Evolutionary conservation across 1,139 yeast species (phyloP).

Genomic region (Diutina catenulata): DNA sequence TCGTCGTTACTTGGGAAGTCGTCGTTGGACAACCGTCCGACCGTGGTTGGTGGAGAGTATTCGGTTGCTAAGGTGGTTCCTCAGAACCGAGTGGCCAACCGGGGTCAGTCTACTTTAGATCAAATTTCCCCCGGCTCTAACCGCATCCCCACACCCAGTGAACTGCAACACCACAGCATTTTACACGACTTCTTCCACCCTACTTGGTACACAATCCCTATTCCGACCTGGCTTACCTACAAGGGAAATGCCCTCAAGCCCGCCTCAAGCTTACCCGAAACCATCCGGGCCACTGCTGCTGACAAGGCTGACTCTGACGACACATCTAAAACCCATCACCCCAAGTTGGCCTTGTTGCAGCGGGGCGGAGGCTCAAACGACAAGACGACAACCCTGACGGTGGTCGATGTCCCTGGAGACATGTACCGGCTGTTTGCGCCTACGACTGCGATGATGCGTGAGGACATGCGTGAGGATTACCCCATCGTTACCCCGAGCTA

Average conservation of each 20-base stretch:
- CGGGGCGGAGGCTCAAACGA: not conserved
- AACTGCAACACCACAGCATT: slow-evolving; percentile 53
- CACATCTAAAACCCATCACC: too few relatives aligned
- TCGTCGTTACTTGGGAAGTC: slow-evolving; percentile 57
- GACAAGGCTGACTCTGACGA: not conserved
- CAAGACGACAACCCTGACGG: not conserved
- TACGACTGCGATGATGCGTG: slow-evolving; percentile 55
- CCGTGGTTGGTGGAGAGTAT: slow-evolving; percentile 48
- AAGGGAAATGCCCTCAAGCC: slow-evolving; percentile 21
- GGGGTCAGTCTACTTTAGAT: not conserved
- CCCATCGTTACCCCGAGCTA: slow-evolving; percentile 53
- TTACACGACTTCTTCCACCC: slow-evolving; percentile 72
- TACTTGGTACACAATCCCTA: slow-evolving; percentile 71
- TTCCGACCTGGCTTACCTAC: slow-evolving; percentile 72
- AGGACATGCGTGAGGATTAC: too few relatives aligned
- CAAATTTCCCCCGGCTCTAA: slow-evolving; percentile 3
- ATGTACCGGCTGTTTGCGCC: slow-evolving; percentile 63
- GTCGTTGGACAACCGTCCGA: slow-evolving; percentile 52
- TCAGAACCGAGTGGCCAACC: slow-evolving; percentile 9
- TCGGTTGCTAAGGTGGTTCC: slow-evolving; percentile 51
- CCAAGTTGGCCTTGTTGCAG: not conserved
- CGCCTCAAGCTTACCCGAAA: slow-evolving; percentile 7
- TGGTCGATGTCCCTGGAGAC: not conserved
- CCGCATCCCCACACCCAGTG: slow-evolving; percentile 41
- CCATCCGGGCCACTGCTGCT: not conserved